Evolutionary conservation across 129 eudicot species (phyloP), one percentile per base, ranked within the genome.

Genomic region (Erigeron canadensis): DNA sequence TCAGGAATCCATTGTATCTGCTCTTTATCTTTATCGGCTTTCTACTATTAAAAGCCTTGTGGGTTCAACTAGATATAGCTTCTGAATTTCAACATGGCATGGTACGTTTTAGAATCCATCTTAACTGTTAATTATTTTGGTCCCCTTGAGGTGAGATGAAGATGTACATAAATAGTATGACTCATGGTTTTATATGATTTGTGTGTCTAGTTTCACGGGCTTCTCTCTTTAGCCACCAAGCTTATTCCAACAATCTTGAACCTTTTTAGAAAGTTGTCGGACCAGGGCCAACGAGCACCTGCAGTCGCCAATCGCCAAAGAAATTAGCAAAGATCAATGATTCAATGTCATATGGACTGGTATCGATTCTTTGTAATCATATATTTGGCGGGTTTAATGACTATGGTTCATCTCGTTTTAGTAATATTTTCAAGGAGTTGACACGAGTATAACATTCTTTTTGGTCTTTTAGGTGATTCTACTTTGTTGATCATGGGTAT

Each of bases 1-100:
- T 74, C 85, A 91, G 97, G 90, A 91, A 91, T 75, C 97, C 97
- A 11, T 83, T 87, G 41, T 90, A 90, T 73, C 69, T 90, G 71
- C 56, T 75, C 15, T 71, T 82, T 19, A 57, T 90, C 70, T 90
- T 90, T 59, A 88, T 90, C 38, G 69, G 65, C 22, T 90, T 62
- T 71, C 70, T 90, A 55, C 82, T 90, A n/a, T 61, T 75, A 28
- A 85, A 81, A 90, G 97, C 95, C 56, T 60, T 85, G 16, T 90
- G 97, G 97, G 86, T 76, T 19, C 97, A 90, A 73, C 78, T 81
- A 77, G 91, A 88, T 78, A 65, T 90, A 45, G 75, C 86, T 7
- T 63, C 73, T 61, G 82, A 75, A 74, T 87, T 90, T 21, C 83
- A 55, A 9, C 48, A 81, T 59, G 96, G 97, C 62, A 42, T 76